Percentiles rank a stretch among this genome's conserved stretches.
phyloP scores from a whole-genome alignment of 2,329 filamentous ascomycete genomes.

The Botrytis aclada region DNA sequence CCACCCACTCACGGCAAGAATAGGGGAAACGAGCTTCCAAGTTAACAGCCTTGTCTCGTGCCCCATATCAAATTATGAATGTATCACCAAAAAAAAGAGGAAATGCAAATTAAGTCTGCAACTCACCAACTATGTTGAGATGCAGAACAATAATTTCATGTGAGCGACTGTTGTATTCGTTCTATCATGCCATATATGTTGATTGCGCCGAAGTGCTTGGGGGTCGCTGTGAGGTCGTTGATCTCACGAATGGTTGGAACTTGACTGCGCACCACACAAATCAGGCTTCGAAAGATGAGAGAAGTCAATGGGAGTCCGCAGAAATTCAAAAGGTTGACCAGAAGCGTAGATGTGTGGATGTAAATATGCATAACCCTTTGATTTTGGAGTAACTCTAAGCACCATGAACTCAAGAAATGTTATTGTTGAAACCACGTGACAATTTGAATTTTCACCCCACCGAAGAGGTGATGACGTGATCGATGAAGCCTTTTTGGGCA shows the following conservation, averaged over 20 bases:
- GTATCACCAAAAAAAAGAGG: background rate
- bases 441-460: accelerated
- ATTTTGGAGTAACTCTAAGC: background rate
- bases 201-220: background rate
- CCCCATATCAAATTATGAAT: background rate
- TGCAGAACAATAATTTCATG: background rate
- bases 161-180: background rate
- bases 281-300: background rate
- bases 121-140: background rate
- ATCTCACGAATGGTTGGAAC: background rate
- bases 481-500: background rate
- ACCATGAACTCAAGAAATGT: background rate
- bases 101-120: background rate
- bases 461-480: background rate
- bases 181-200: background rate
- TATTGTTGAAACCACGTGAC: background rate
- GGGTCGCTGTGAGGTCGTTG: background rate
- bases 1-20: background rate
- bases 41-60: background rate
- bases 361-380: background rate
- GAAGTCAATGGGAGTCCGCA: background rate
- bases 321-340: background rate
- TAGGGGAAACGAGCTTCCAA: background rate
- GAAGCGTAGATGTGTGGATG: background rate
- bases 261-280: background rate